A percentile compares a stretch with the other conserved stretches of the same genome.
These are phyloP conservation scores for Gonapodya sp. DNA, from an alignment of 192 early-diverging fungal species.

Conservation along the genomic window DNA sequence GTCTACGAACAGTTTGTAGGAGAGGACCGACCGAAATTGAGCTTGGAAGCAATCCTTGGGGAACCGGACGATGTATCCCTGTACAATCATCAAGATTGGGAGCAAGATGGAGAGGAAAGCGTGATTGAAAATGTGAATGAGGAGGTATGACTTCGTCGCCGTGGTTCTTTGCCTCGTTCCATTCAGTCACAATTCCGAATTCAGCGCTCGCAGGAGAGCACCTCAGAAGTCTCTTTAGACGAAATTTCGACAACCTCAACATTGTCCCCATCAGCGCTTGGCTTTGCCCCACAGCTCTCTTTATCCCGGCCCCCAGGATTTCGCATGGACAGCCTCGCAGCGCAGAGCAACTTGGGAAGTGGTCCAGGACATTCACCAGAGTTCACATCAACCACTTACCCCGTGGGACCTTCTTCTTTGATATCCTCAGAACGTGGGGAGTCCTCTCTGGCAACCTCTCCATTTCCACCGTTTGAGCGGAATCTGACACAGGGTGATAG, in stretches of 20 bases:
- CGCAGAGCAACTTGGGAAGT: no score
- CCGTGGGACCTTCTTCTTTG: background rate
- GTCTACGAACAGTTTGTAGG: background rate
- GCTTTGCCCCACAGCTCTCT: no score
- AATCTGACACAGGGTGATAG: background rate
- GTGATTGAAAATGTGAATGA: background rate
- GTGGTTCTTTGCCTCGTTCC: no score
- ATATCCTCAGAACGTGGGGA: background rate
- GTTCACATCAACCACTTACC: background rate
- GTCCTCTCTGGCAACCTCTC: background rate
- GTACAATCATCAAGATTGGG: background rate
- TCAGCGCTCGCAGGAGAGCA: background rate
- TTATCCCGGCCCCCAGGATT: no score
- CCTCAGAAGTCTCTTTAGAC: background rate
- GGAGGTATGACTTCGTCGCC: background rate
- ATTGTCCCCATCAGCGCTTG: background rate
- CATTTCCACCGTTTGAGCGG: background rate
- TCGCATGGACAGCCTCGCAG: no score
- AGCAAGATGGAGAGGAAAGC: background rate
- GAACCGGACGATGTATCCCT: background rate
- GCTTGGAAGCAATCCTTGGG: background rate
- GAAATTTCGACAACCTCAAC: background rate
- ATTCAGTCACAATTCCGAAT: background rate
- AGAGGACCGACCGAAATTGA: background rate
- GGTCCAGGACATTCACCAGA: no score